phyloP scores from a whole-genome alignment of 495 filamentous ascomycete species.

The Penicillium parvum region DNA sequence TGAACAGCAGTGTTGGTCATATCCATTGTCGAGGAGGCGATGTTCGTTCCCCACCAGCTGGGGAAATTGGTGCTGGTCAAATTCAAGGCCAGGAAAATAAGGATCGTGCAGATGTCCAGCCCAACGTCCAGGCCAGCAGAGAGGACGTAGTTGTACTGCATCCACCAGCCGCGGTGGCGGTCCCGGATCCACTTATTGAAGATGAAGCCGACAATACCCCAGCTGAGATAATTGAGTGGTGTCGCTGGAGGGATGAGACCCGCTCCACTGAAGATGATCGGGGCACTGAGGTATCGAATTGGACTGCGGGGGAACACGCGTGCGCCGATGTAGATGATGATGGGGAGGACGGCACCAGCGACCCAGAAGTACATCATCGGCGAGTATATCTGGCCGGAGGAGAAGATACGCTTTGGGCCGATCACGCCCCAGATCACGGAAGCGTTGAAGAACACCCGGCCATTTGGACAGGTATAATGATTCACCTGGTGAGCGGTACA shows the following conservation, averaged over 20 bases:
- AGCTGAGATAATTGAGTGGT: slow-evolving; percentile 52
- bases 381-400: slow-evolving; percentile 42
- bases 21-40: slow-evolving; percentile 44
- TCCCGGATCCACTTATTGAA: slow-evolving; percentile 65
- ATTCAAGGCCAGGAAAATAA: slow-evolving; percentile 67
- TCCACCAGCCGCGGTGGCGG: slow-evolving; percentile 65
- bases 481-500: slow-evolving; percentile 48
- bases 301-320: slow-evolving; percentile 38
- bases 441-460: slow-evolving; percentile 56
- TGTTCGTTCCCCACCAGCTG: slow-evolving; percentile 63
- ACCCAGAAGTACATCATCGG: slow-evolving; percentile 49
- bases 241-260: slow-evolving; percentile 49
- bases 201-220: slow-evolving; percentile 62
- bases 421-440: slow-evolving; percentile 55
- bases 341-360: slow-evolving; percentile 42
- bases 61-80: slow-evolving; percentile 49
- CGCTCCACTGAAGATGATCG: slow-evolving; percentile 46
- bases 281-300: slow-evolving; percentile 42
- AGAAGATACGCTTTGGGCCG: slow-evolving; percentile 50
- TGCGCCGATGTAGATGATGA: slow-evolving; percentile 43
- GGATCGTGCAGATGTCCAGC: slow-evolving; percentile 58
- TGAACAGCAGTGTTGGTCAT: slow-evolving; percentile 34
- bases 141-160: slow-evolving; percentile 74
- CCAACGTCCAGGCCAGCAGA: slow-evolving; percentile 69
- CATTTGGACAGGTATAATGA: slow-evolving; percentile 57